Conservation (phyloP, 352 stramenopile genomes). For the Pythium dissotocum region DNA sequence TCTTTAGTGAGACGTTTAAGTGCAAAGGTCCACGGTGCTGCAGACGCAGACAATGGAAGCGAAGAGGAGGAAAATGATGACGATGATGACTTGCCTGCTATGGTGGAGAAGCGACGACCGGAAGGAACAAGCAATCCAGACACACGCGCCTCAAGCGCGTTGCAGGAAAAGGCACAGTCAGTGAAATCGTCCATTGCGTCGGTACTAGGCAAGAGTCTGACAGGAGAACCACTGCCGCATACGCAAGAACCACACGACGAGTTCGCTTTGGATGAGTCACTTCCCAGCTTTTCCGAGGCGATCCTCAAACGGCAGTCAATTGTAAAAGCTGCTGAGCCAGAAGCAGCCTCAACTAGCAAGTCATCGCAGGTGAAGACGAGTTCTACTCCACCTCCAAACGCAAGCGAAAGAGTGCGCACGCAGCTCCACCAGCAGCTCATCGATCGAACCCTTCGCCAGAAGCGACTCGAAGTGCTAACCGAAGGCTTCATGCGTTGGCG, state of each 20-base stretch:
- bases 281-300: conserved; percentile 38
- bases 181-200: neutral
- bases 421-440: conserved; percentile 64
- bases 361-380: neutral
- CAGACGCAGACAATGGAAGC: conserved; percentile 18
- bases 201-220: conserved; percentile 1
- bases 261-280: conserved; percentile 30
- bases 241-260: neutral
- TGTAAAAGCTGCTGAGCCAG: neutral
- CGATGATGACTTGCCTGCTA: conserved; percentile 45
- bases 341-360: neutral
- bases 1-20: neutral
- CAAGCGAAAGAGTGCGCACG: conserved; percentile 1
- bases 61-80: conserved; percentile 47
- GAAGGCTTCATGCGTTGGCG: conserved; percentile 54
- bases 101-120: conserved; percentile 50
- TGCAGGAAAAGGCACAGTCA: neutral
- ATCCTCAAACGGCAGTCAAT: conserved; percentile 11
- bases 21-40: neutral
- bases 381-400: neutral
- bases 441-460: conserved; percentile 44
- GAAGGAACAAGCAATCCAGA: neutral
- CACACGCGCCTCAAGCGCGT: neutral
- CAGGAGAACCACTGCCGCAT: neutral
- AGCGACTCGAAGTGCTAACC: conserved; percentile 41